phyloP scores from a whole-genome alignment of 768 basidiomycete species.

The Rhodotorula paludigena region DNA sequence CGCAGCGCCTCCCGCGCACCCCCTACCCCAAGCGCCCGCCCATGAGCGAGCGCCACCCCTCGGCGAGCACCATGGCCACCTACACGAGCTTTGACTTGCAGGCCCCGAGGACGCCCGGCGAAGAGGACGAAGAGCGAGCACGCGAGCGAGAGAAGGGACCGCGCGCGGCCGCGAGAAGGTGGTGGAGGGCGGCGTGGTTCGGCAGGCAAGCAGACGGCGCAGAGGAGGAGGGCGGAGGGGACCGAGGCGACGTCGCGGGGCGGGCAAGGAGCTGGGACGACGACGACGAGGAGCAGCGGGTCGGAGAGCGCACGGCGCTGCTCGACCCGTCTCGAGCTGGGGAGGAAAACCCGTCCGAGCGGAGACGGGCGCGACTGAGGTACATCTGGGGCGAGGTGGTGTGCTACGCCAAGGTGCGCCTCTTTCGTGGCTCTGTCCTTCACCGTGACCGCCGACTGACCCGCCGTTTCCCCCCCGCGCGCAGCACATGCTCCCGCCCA shows the following conservation, averaged over 20 bases:
- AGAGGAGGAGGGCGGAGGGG: neutral
- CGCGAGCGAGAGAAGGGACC: neutral
- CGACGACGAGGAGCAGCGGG: neutral
- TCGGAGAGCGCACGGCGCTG: conserved; percentile 3
- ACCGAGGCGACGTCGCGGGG: too few relatives aligned
- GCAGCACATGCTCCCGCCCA: conserved; percentile 31
- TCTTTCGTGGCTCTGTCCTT: neutral
- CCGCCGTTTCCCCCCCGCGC: neutral
- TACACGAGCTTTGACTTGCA: conserved; percentile 11
- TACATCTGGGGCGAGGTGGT: conserved; percentile 12
- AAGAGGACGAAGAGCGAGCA: neutral
- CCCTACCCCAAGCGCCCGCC: neutral
- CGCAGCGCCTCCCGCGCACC: neutral
- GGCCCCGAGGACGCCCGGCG: conserved; percentile 8
- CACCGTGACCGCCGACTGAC: neutral
- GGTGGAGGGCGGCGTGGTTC: neutral
- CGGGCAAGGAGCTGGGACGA: neutral
- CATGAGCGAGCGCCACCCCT: neutral
- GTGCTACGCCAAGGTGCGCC: conserved; percentile 29
- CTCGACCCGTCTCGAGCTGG: neutral
- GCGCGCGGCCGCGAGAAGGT: neutral
- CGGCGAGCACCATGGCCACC: neutral
- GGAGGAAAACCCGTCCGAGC: too few relatives aligned
- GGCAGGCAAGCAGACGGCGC: neutral
- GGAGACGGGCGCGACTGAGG: neutral